Percentiles rank a stretch among this genome's conserved stretches.
These are phyloP conservation scores for Helicostylum pulchrum DNA, from an alignment of 192 early-diverging fungal species.

Conservation along the genomic window DNA sequence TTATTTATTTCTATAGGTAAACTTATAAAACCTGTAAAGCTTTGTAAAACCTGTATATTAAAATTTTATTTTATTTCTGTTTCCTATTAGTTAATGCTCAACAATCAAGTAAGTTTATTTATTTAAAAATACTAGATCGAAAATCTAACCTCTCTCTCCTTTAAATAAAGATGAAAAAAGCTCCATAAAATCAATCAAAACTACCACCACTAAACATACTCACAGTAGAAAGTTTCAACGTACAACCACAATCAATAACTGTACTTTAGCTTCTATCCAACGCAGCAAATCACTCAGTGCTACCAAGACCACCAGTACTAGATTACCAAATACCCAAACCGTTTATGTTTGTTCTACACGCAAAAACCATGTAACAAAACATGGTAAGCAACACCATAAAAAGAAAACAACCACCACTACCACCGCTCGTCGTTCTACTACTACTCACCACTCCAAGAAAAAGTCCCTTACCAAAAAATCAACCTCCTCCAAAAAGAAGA, in stretches of 20 bases:
- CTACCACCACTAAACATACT: not conserved
- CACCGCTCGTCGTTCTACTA: too few relatives aligned
- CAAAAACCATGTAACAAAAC: not conserved
- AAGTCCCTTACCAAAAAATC: constrained; percentile 5
- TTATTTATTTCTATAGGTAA: constrained; percentile 2
- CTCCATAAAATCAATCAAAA: too few relatives aligned
- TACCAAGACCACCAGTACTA: not conserved
- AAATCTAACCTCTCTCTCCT: too few relatives aligned
- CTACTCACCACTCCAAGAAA: constrained; percentile 1
- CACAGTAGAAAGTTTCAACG: too few relatives aligned
- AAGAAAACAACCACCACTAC: not conserved
- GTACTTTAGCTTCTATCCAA: not conserved
- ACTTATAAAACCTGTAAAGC: too few relatives aligned
- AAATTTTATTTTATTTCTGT: not conserved
- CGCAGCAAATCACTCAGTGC: not conserved
- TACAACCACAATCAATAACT: not conserved
- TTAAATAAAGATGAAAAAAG: too few relatives aligned
- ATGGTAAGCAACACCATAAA: not conserved
- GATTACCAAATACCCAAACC: not conserved
- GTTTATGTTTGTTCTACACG: not conserved
- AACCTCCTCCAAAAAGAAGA: not conserved
- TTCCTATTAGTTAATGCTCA: not conserved
- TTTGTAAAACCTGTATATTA: not conserved
- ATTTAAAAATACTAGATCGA: too few relatives aligned
- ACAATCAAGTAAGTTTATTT: too few relatives aligned